Evolutionary conservation across 2,329 filamentous ascomycete genomes (phyloP), one percentile per base, ranked within the genome.

Genomic region (Fusarium staphyleae): DNA sequence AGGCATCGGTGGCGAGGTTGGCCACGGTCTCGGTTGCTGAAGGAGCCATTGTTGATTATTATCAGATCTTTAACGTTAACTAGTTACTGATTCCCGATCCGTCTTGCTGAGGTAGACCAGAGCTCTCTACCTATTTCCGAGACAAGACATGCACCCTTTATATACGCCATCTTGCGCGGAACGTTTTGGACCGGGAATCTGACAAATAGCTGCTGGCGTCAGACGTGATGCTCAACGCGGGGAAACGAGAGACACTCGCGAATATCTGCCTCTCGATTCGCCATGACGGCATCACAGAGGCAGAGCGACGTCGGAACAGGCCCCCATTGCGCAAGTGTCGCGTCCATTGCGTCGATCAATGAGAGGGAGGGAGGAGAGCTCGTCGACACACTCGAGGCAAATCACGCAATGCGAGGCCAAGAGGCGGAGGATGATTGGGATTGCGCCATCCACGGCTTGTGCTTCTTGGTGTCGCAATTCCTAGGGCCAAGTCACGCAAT

Each of bases 401-500:
- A 67, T 65, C 61, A 64, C 65, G 61, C 65, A 65, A 67, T 65
- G 18, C n/a, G 26, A 40, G 33, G 16, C 10, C 7, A 24, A 24
- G 22, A n/a, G n/a, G n/a, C n/a, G n/a, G n/a, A n/a, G n/a, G n/a
- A n/a, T n/a, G 51, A 9, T 33, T 16, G 28, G 22, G 32, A 67
- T 67, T 62, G 54, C 65, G 65, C 61, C 53, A 68, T 67, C n/a
- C 46, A 29, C 34, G 28, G 35, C 36, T 34, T 15, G 52, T 49
- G 41, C 34, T 55, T 19, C 48, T 45, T 49, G 50, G 48, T 67
- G 57, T 65, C 63, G 65, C 61, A 53, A 67, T 67, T 22, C 19
- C 65, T 43, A 4, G 65, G 65, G 65, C 41, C 30, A 14, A 22
- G 62, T 67, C 59, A 67, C 65, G 65, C 65, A 57, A 66, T 63